phyloP scores from a whole-genome alignment of 768 basidiomycete species.

The Leccinellum rugosiceps region DNA sequence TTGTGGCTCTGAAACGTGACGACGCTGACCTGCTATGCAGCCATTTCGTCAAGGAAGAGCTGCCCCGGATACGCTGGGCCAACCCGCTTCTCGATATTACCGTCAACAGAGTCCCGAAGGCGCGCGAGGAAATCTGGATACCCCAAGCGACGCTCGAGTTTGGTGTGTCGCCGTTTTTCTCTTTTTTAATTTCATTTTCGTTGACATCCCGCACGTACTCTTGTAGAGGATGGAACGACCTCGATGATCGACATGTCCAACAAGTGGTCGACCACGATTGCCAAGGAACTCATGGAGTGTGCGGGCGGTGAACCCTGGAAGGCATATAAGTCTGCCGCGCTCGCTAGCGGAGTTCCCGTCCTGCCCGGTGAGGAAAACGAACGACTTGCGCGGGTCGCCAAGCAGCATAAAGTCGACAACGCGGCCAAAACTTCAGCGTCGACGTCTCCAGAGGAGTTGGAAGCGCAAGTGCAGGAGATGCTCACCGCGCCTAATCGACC shows the following conservation, averaged over 20 bases:
- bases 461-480: conserved; percentile 31
- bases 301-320: conserved; percentile 62
- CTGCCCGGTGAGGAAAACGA: conserved; percentile 43
- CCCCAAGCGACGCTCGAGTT: conserved; percentile 62
- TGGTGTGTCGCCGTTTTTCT: conserved; percentile 42
- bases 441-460: conserved; percentile 18
- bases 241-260: conserved; percentile 52
- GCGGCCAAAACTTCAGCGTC: conserved; percentile 1
- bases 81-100: conserved; percentile 66
- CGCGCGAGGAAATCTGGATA: conserved; percentile 51
- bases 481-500: conserved; percentile 23
- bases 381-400: conserved; percentile 16
- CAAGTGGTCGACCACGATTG: conserved; percentile 68
- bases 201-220: background rate
- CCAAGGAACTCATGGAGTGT: conserved; percentile 66
- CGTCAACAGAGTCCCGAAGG: conserved; percentile 54
- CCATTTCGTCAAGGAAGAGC: conserved; percentile 76
- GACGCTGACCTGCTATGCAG: conserved; percentile 35
- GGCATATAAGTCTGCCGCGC: conserved; percentile 48
- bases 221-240: conserved; percentile 42
- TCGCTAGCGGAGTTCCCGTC: conserved; percentile 45
- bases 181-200: background rate
- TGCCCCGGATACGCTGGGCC: conserved; percentile 73
- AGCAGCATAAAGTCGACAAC: conserved; percentile 5
- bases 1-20: background rate